Base-by-base conservation (phyloP, 345 rosid genomes). In the Brassica juncea region DNA sequence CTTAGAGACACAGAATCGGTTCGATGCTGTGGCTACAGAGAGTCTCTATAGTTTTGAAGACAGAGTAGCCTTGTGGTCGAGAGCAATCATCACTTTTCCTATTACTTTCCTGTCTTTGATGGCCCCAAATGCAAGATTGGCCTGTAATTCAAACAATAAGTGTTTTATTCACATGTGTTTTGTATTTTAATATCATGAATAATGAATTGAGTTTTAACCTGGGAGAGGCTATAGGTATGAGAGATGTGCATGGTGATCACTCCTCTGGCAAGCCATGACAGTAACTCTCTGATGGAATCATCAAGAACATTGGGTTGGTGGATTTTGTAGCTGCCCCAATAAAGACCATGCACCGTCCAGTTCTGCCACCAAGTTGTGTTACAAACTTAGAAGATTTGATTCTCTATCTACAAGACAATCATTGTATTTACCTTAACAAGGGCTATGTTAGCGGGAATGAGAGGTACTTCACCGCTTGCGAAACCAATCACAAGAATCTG, bases 321-420 rank as follows among this genome's bases (percentile, higher is more conserved):
- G 74, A 86, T 77, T 37, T 39, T 82, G 82, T 93, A 84, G 89
- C 98, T 93, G 12, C 97, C 98, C 98, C 98, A 91, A 82, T 91
- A 93, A 71, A 95, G 96, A 77, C 99, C 99, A 70, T 94, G 99
- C 55, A 94, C 86, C 0, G 99, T 90, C 97, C 99, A 95, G 84
- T 95, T 95, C 99, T 93, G 84, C 23, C 23, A 83, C n/a, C 77
- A 82, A 58, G 30, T 69, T 37, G 54, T 61, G 27, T 67, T 60
- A 19, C 21, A 19, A 19, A 19, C 21, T 19, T 19, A 19, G 21
- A 19, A 42, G 42, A 58, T 25, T 73, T 12, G 44, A 63, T 28
- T 3, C 10, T 71, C 72, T 39, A 27, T 54, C 31, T 35, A 31
- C 27, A 2, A 52, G 30, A 72, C 23, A 65, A 58, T 10, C 27